Evolutionary conservation across 2,329 filamentous ascomycete genomes (phyloP), one percentile per base, ranked within the genome.

Genomic region (Nemania sp.): DNA sequence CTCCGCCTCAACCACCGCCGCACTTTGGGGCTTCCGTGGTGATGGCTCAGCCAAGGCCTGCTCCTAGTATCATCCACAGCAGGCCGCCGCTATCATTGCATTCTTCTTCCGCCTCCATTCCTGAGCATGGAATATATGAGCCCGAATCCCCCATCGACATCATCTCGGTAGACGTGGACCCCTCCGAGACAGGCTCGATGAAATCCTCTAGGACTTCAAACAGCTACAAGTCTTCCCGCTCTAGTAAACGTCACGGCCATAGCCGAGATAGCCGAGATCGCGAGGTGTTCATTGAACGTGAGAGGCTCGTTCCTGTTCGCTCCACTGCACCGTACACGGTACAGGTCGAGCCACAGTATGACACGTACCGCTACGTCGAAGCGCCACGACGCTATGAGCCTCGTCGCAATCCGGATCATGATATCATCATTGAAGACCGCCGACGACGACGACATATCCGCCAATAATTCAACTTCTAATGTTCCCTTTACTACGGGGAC

Each of bases 351-450:
- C 67, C 66, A 12, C 68, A 73, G 55, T 76, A 75, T 57, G 79
- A 80, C 31, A 78, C 77, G 24, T 82, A 72, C 62, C 77, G 80
- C 6, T 81, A 82, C 60, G 73, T 82, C 43, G 78, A 82, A 53
- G 77, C 75, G 0, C 74, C 78, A 22, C 70, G 75, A 45, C 68
- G 74, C 19, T 69, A 67, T 45, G 72, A 73, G 28, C 67, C 68
- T n/a, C 68, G 37, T 60, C 68, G 40, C 61, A 73, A 56, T 68
- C 70, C 59, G 1, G 67, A 67, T 6, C 63, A 51, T 34, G 65
- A 70, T 57, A 69, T 70, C 28, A 54, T 70, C 20, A 67, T 70
- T 37, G 68, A 70, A 50, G 68, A 70, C 49, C 65, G 61, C 22
- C 63, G 63, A 2, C 64, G 63, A 30, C 60, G 67, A 31, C 63